Base-by-base conservation (phyloP, 148 eudicot genomes). In the Limonium bicolor region DNA sequence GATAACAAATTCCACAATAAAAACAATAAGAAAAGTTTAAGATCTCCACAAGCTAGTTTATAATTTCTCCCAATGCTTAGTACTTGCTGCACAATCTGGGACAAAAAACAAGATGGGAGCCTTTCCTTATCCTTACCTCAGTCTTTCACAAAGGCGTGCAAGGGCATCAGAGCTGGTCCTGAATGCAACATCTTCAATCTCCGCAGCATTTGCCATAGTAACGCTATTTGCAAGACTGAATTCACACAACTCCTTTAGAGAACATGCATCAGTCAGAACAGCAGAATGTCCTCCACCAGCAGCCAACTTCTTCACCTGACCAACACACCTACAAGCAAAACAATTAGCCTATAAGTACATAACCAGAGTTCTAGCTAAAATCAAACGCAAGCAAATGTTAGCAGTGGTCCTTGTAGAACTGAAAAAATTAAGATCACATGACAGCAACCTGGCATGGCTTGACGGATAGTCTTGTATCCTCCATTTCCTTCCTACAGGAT, bases 241-340 rank as follows among this genome's bases (percentile, higher is more conserved):
- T 57, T 92, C 99, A 49, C 99, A 92, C 56, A 85, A 59, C 42
- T 92, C 99, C 66, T 77, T 85, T 51, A 92, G 64, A 16, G 95
- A 85, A 47, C 87, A 92, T 21, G 99, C 99, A 60, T 85, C 90
- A 1, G 95, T 92, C 51, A 92, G 46, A 48, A 81, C 99, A 17
- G 95, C 99, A 14, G 99, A 92, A 55, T 92, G 99, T 26, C 99
- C 95, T 29, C 95, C 99, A 5, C 99, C 99, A 25, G 95, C 99
- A 20, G 95, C 94, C 61, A 92, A 66, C 56, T 85, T 92, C 63
- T 94, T 71, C 20, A 92, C 95, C 56, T 76, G 86, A 42, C 95
- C 99, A 22, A 92, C 95, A 69, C 99, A 92, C 99, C 99, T 86
- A 62, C 58, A 64, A 36, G 16, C 19, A 32, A 7, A n/a, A 20